Percentiles rank a stretch among this genome's conserved stretches.
These are phyloP conservation scores for Xylariaceae sp. DNA, from an alignment of 2,329 filamentous ascomycete species.

Conservation along the genomic window DNA sequence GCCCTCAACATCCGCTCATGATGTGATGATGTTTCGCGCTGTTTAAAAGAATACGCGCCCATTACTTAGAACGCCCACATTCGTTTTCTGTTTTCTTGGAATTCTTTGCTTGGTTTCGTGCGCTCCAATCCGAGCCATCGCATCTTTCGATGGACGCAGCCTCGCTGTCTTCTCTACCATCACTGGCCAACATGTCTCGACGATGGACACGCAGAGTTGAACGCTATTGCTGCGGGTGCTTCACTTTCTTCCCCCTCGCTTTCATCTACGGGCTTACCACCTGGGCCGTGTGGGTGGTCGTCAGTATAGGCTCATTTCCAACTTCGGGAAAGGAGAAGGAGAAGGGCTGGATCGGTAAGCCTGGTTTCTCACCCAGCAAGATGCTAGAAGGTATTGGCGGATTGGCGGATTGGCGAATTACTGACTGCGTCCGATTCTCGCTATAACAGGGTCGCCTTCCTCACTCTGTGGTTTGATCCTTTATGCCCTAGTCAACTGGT, in stretches of 20 bases:
- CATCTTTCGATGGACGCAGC: conserved; percentile 24
- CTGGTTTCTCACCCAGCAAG: background rate
- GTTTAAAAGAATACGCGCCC: background rate
- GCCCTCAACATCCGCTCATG: conserved; percentile 4
- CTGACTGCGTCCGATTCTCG: conserved; percentile 14
- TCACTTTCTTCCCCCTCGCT: conserved; percentile 77
- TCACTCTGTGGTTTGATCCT: conserved; percentile 63
- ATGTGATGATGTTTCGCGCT: conserved; percentile 10
- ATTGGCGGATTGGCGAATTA: background rate
- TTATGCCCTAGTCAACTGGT: conserved; percentile 77
- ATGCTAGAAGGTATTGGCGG: background rate
- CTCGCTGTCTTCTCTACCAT: conserved; percentile 23
- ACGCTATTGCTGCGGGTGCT: conserved; percentile 72
- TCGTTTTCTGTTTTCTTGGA: background rate
- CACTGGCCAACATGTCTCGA: conserved; percentile 46
- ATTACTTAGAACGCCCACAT: background rate
- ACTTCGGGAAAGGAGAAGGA: conserved; percentile 37
- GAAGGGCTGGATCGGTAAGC: conserved; percentile 53
- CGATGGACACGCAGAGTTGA: conserved; percentile 67
- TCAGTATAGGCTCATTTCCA: conserved; percentile 57
- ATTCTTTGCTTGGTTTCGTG: background rate
- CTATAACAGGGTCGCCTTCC: conserved; percentile 42
- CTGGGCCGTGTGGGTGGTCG: conserved; percentile 87
- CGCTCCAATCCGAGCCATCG: background rate
- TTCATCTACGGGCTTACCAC: conserved; percentile 89